Base-by-base conservation (phyloP, 169 alveolate genomes). In the Plasmodium berghei region DNA sequence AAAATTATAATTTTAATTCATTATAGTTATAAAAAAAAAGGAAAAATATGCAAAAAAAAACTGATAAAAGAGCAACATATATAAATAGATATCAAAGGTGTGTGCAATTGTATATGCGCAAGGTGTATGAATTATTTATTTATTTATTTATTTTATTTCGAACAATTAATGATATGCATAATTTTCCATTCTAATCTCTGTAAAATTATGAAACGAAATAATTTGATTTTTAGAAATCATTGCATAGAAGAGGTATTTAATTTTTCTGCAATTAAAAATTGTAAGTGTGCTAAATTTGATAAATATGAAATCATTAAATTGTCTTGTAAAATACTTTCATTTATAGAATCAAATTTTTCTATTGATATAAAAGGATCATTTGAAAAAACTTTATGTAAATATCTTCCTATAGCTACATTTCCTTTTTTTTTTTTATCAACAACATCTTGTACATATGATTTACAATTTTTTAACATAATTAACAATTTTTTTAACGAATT, bases 241-340 rank as follows among this genome's bases (percentile, higher is more conserved):
- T 85, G 87, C 54, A 64, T 69, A 56, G 95, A 93, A 48, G 97
- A 92, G n/a, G 96, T 72, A 88, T 95, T 95, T 72, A 95, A 91
- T 58, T 93, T 95, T 71, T 95, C 97, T 10, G 97, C 96, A 49
- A 95, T 94, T 28, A 94, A 95, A 87, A 95, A 95, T 91, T 95
- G 97, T 72, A 95, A 72, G 61, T 93, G 90, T 0, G 97, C 97
- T 69, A 95, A 45, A 86, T 92, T 92, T 42, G 93, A 93, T 42
- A 88, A 93, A 70, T 80, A 95, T 40, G 94, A 94, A 85, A 91
- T 93, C 97, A 96, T 95, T 69, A 96, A 89, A 89, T 93, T 94
- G 69, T 96, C 98, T 92, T 96, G 97, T 71, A 96, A 88, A 26
- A 96, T 89, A 72, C 90, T 92, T 73, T 95, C 97, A 66, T 96